Base-by-base conservation (phyloP, 169 alveolate genomes). In the Eimeria sp. region DNA sequence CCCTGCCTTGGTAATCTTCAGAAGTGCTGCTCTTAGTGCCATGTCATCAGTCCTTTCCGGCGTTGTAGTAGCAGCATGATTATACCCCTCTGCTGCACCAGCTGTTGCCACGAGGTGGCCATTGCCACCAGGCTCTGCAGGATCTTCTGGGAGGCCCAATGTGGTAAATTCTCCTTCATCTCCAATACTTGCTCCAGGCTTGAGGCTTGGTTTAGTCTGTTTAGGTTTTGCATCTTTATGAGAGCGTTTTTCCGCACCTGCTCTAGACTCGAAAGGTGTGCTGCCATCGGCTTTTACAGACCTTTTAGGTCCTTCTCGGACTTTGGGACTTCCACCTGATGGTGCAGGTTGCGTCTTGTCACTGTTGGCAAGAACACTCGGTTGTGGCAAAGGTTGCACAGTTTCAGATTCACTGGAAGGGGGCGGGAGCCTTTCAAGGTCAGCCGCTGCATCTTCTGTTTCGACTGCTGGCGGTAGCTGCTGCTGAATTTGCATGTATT, bases 401-500 rank as follows among this genome's bases (percentile, higher is more conserved):
- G 57, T 30, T 83, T 83, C 91, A 54, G 2, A 0, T 34, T 18
- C 30, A 34, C 22, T 27, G 63, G 76, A 34, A 34, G 20, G 54
- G 10, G 73, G 27, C 16, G 70, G 40, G 20, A 67, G 16, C 47
- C 25, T 43, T 34, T n/a, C 54, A 27, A 45, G 40, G 51, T 63
- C 93, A 10, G 20, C 67, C 14, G 0, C 45, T 6, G 61, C 63
- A 10, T 58, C 82, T 63, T 87, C 58, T 9, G 61, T 82, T 63
- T 22, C 82, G 9, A 51, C 30, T 20, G 80, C 65, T 34, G 65
- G 78, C 16, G 34, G 80, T 20, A 30, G 14, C 78, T 13, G 90
- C 75, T 84, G 63, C 63, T 34, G 61, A 34, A 84, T 18, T 40
- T 84, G 78, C 93, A 87, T 63, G 72, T 87, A 87, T 87, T 87